phyloP scores from a whole-genome alignment of 495 filamentous ascomycete genomes.

The Neurospora sp. region DNA sequence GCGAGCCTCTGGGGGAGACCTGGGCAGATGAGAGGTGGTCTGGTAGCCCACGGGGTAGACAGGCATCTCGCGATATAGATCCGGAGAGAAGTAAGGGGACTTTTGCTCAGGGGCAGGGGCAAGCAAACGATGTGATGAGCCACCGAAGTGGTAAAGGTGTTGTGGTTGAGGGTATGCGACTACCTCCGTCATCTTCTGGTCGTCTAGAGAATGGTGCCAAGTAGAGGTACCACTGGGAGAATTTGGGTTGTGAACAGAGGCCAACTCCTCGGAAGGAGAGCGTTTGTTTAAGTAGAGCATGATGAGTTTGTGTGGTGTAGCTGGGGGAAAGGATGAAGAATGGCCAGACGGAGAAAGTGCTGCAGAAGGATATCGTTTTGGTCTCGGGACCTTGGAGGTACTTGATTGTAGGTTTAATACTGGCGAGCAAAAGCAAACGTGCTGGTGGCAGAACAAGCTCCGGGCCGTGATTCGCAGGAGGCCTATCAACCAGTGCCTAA shows the following conservation, averaged over 20 bases:
- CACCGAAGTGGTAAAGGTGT: slow-evolving; percentile 5
- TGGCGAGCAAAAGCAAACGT: neutral
- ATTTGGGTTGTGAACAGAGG: neutral
- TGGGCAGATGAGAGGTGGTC: neutral
- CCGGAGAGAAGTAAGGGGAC: slow-evolving; percentile 1
- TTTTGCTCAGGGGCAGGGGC: slow-evolving; percentile 6
- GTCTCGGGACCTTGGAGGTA: neutral
- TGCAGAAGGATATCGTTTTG: neutral
- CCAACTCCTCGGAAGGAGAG: neutral
- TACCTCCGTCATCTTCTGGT: slow-evolving; percentile 15
- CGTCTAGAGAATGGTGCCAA: neutral
- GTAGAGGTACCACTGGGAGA: neutral
- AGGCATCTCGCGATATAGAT: slow-evolving; percentile 6
- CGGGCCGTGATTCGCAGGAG: neutral
- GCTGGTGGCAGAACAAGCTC: neutral
- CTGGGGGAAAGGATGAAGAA: neutral
- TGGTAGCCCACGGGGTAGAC: slow-evolving; percentile 4
- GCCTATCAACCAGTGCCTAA: neutral
- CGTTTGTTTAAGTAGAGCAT: neutral
- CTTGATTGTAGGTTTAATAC: neutral
- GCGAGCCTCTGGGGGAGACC: slow-evolving; percentile 6
- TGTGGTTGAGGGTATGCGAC: slow-evolving; percentile 8
- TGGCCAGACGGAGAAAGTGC: neutral
- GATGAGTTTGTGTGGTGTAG: neutral
- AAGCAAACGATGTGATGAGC: slow-evolving; percentile 7